Percentiles rank a stretch among this genome's conserved stretches.
phyloP scores from a whole-genome alignment of 1,284 basidiomycete genomes.

The Ganoderma boninense region DNA sequence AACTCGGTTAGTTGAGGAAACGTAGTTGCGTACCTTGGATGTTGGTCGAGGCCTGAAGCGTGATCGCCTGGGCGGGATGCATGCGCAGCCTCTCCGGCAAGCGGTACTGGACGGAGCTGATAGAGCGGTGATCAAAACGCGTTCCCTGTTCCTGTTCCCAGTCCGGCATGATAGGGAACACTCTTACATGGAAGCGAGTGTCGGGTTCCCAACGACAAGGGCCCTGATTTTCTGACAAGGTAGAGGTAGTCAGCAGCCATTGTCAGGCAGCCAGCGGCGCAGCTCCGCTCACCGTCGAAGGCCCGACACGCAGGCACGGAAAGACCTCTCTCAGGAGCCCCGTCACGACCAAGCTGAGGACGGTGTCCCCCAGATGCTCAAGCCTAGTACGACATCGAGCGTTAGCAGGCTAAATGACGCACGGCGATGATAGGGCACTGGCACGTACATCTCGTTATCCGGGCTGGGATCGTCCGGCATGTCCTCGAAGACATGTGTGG shows the following conservation, averaged over 20 bases:
- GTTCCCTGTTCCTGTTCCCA: background rate
- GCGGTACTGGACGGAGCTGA: slow-evolving; percentile 67
- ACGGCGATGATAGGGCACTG: background rate
- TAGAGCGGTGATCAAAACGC: background rate
- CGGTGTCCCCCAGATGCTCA: slow-evolving; percentile 78
- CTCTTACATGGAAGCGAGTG: slow-evolving; percentile 71
- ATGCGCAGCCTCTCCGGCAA: slow-evolving; percentile 66
- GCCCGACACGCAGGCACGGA: slow-evolving; percentile 76
- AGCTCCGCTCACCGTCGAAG: slow-evolving; percentile 66
- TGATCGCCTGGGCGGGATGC: slow-evolving; percentile 75
- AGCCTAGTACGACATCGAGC: slow-evolving; percentile 49
- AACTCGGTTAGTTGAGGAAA: slow-evolving; percentile 3
- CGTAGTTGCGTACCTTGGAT: slow-evolving; percentile 64
- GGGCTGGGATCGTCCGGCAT: slow-evolving; percentile 71
- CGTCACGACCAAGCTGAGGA: slow-evolving; percentile 73
- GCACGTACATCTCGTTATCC: slow-evolving; percentile 76
- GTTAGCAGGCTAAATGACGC: background rate
- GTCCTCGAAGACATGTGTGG: slow-evolving; percentile 79
- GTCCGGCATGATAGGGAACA: background rate
- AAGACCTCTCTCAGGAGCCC: slow-evolving; percentile 65
- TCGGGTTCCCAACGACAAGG: slow-evolving; percentile 75
- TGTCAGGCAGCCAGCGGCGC: background rate
- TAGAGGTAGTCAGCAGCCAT: background rate
- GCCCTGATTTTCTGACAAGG: slow-evolving; percentile 71
- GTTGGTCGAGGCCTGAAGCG: slow-evolving; percentile 67